Evolutionary conservation across 371 early-diverging fungal species (phyloP).

Genomic region (Fennellomyces sp.): DNA sequence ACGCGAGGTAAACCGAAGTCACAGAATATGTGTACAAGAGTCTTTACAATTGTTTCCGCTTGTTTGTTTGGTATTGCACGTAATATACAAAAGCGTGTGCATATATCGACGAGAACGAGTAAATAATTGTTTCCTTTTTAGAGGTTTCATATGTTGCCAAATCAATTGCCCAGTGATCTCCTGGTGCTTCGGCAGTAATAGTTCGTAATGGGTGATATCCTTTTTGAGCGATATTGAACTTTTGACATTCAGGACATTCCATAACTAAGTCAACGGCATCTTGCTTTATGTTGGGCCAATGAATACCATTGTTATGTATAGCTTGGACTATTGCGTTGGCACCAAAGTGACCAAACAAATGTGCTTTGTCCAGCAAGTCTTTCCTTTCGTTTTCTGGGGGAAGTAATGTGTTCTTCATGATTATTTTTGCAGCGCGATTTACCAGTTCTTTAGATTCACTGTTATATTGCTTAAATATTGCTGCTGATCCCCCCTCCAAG

Average conservation of each 20-base stretch:
- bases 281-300: slow-evolving; percentile 19
- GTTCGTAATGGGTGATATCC: slow-evolving; percentile 15
- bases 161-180: slow-evolving; percentile 21
- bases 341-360: slow-evolving; percentile 22
- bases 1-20: slow-evolving; percentile 19
- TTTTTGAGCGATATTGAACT: slow-evolving; percentile 11
- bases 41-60: slow-evolving; percentile 18
- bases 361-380: slow-evolving; percentile 11
- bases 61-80: slow-evolving; percentile 1
- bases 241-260: slow-evolving; percentile 14
- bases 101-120: slow-evolving; percentile 23
- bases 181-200: slow-evolving; percentile 15
- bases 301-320: slow-evolving; percentile 9
- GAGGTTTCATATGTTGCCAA: slow-evolving; percentile 9
- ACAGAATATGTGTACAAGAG: slow-evolving; percentile 19
- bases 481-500: not conserved
- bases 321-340: slow-evolving; percentile 16
- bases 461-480: not conserved
- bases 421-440: not conserved
- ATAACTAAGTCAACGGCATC: slow-evolving; percentile 15
- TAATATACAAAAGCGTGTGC: slow-evolving; percentile 23
- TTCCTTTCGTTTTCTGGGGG: slow-evolving; percentile 7
- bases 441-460: not conserved
- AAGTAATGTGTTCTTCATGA: not conserved
- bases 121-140: slow-evolving; percentile 15